These are phyloP conservation scores for Penicillium coffeae DNA, from an alignment of 495 filamentous ascomycete species.

Conservation along the genomic window DNA sequence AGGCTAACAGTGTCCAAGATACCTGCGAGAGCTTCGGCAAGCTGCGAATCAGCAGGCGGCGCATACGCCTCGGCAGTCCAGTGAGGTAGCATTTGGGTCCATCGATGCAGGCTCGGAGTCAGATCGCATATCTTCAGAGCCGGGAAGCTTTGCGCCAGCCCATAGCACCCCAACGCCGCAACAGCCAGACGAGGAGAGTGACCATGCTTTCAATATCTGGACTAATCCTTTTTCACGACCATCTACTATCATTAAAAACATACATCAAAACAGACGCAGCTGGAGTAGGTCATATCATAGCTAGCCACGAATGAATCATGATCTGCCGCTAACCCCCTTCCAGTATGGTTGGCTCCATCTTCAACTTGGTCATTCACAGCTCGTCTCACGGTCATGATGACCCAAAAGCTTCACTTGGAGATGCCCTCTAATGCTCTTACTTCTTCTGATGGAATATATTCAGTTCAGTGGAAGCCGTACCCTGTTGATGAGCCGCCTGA, in stretches of 20 bases:
- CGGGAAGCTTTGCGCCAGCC: not conserved
- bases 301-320: no score
- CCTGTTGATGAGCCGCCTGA: slow-evolving; percentile 18
- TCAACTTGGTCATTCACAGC: slow-evolving; percentile 31
- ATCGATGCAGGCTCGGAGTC: not conserved
- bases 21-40: no score
- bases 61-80: not conserved
- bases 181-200: no score
- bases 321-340: not conserved
- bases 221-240: slow-evolving; percentile 21
- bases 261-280: slow-evolving; percentile 11
- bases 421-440: slow-evolving; percentile 5
- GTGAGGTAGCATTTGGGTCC: not conserved
- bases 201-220: slow-evolving; percentile 16
- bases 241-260: slow-evolving; percentile 14
- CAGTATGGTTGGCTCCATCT: slow-evolving; percentile 30
- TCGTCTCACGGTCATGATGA: slow-evolving; percentile 28
- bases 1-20: no score
- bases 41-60: slow-evolving; percentile 1
- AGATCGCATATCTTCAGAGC: not conserved
- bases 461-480: slow-evolving; percentile 23
- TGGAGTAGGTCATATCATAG: slow-evolving; percentile 23
- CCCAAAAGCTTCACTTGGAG: slow-evolving; percentile 19
- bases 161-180: not conserved
- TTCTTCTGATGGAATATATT: slow-evolving; percentile 30